Base-by-base conservation (phyloP, 192 early-diverging fungal species). In the Powellomyces hirtus region DNA sequence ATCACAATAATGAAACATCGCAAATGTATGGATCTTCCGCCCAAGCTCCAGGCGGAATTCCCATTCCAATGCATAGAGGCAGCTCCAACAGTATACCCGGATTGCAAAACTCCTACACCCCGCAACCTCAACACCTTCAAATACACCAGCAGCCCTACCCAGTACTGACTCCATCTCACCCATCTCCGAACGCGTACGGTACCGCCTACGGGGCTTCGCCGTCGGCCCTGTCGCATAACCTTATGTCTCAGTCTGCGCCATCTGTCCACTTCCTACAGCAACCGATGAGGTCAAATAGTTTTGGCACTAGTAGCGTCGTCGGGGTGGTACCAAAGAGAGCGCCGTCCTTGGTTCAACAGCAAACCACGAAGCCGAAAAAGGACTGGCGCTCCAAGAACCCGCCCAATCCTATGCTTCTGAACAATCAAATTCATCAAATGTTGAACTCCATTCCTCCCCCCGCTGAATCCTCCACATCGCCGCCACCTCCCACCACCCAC, bases 351-450 rank as follows among this genome's bases (percentile, higher is more conserved):
- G 46, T 3, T 49, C n/a, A 3, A 24, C 46, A 49, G 46, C 40
- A 42, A 18, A 8, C 8, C 8, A 8, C 8, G 40, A 64, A 64
- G 51, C 11, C 62, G 16, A 64, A 51, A 34, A 64, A 64, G 62
- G 62, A 64, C 34, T 64, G 62, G 62, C 20, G 62, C n/a, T 64
- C 62, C n/a, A 64, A 64, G 31, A 64, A 64, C 33, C 31, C 62
- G 14, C 38, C 42, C 13, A 36, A 64, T 34, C 62, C 62, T 22
- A 22, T 24, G 35, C 38, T 64, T 4, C 62, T 64, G 13, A 64
- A 64, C 24, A 31, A 38, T 6, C 62, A 64, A 46, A 64, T 64
- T 16, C 38, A 64, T 29, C 62, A 64, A 64, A 64, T 64, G 62
- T 46, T 64, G 3, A 64, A 64, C 35, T 38, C 62, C 5, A 24